A percentile compares a stretch with the other conserved stretches of the same genome.
Conservation (phyloP, 768 basidiomycete species). For the Tylopilus plumbeoviolaceoides region DNA sequence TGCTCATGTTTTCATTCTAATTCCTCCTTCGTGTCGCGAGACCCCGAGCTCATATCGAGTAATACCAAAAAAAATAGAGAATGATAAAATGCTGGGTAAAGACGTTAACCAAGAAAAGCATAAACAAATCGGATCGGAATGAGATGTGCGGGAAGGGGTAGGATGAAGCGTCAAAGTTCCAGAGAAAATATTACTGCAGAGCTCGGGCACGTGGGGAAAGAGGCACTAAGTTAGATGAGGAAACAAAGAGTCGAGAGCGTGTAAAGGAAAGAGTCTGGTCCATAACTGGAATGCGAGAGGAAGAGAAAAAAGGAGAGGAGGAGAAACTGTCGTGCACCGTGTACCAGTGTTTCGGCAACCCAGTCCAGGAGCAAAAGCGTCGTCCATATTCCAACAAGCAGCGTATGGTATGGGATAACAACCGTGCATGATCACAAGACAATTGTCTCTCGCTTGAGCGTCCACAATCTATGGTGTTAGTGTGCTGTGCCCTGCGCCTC, state of each 20-base stretch:
- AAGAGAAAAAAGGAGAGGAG: background rate
- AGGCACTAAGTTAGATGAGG: background rate
- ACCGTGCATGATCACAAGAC: background rate
- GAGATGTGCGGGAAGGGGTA: background rate
- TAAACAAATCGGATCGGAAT: background rate
- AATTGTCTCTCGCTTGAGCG: slow-evolving; percentile 1
- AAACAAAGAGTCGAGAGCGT: background rate
- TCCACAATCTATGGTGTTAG: slow-evolving; percentile 9
- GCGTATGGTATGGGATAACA: background rate
- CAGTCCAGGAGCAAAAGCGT: background rate
- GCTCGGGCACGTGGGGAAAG: background rate
- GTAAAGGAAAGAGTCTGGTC: slow-evolving; percentile 2
- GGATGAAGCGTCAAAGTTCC: background rate
- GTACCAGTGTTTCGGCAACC: background rate
- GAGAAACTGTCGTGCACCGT: slow-evolving; percentile 10
- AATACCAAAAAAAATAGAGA: background rate
- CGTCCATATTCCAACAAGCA: slow-evolving; percentile 10
- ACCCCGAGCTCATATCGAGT: background rate
- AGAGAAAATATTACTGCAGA: background rate
- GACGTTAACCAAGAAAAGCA: background rate
- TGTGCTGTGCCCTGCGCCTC: slow-evolving; percentile 6
- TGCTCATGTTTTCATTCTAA: too few species aligned
- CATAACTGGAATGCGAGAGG: slow-evolving; percentile 10
- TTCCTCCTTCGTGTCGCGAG: background rate
- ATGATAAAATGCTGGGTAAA: background rate